These are phyloP conservation scores for Paxillus ammoniavirescens DNA, from an alignment of 768 basidiomycete species.

Conservation along the genomic window DNA sequence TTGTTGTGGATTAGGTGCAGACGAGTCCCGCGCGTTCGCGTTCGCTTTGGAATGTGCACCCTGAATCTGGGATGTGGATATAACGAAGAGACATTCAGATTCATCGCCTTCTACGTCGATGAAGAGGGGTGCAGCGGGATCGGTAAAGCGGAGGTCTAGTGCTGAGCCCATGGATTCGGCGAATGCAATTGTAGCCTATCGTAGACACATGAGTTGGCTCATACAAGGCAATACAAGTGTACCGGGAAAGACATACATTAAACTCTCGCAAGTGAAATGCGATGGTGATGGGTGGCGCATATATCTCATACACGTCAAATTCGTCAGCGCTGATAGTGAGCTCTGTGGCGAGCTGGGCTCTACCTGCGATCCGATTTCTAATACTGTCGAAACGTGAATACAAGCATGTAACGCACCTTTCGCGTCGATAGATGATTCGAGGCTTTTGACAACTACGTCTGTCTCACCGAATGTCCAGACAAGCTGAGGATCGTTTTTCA, in stretches of 20 bases:
- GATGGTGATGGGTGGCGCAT: slow-evolving; percentile 60
- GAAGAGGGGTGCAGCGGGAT: slow-evolving; percentile 70
- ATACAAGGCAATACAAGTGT: background rate
- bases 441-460: slow-evolving; percentile 68
- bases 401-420: slow-evolving; percentile 45
- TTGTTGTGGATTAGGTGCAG: slow-evolving; percentile 17
- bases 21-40: slow-evolving; percentile 10
- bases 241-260: slow-evolving; percentile 46
- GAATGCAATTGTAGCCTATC: slow-evolving; percentile 75
- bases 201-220: background rate
- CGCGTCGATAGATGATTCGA: slow-evolving; percentile 62
- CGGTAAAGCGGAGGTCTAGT: slow-evolving; percentile 74
- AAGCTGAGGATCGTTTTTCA: slow-evolving; percentile 72
- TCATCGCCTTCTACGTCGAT: slow-evolving; percentile 73
- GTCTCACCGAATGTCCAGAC: slow-evolving; percentile 75
- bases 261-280: slow-evolving; percentile 85
- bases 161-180: slow-evolving; percentile 67
- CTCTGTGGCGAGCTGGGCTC: slow-evolving; percentile 69
- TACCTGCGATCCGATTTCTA: slow-evolving; percentile 38
- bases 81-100: slow-evolving; percentile 66
- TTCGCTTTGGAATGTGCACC: slow-evolving; percentile 23
- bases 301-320: slow-evolving; percentile 75
- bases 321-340: slow-evolving; percentile 75
- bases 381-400: background rate
- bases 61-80: slow-evolving; percentile 69